Base-by-base conservation (phyloP, 2,329 filamentous ascomycete genomes). In the Ceratocystis colombiana region DNA sequence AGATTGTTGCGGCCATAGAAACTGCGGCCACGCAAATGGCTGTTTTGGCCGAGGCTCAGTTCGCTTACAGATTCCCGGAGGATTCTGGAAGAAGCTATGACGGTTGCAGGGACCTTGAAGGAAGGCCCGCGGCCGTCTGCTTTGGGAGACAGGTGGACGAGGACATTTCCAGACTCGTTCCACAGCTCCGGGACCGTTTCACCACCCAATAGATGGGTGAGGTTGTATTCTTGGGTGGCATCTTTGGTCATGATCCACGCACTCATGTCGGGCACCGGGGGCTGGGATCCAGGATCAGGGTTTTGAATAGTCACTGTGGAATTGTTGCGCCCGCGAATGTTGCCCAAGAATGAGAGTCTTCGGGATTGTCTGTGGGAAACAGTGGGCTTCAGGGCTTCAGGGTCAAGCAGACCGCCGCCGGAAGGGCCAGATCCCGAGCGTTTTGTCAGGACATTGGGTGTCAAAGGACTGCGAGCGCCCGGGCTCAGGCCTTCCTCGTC, bases 131-230 rank as follows among this genome's bases (percentile, higher is more conserved):
- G 74, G 8, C 79, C 79, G 67, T 76, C 79, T 4, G 76, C 75
- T 65, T 76, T 79, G 0, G 84, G 78, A 66, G 81, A 81, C 3
- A 88, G 74, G 70, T 84, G 84, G 22, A 88, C 78, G 63, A 78
- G 76, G 28, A 86, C 79, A 68, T 80, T 80, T 48, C 82, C 84
- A 64, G 73, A 75, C 65, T 86, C 83, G 69, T 84, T 82, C 85
- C 85, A 88, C 22, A 88, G 74, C 72, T 88, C 85, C 1, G 84
- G 83, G 3, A 87, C 82, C 76, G 81, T 84, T 70, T 86, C 82
- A 22, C 79, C 80, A 55, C 79, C 80, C 25, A 77, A 72, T 64
- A 87, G 73, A 41, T 79, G 78, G 5, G 76, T 72, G 0, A 79
- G 76, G 71, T 82, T 85, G 71, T 87, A 87, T 64, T 86, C 83